Conservation (phyloP, 306 rosid species). For the Benincasa hispida region DNA sequence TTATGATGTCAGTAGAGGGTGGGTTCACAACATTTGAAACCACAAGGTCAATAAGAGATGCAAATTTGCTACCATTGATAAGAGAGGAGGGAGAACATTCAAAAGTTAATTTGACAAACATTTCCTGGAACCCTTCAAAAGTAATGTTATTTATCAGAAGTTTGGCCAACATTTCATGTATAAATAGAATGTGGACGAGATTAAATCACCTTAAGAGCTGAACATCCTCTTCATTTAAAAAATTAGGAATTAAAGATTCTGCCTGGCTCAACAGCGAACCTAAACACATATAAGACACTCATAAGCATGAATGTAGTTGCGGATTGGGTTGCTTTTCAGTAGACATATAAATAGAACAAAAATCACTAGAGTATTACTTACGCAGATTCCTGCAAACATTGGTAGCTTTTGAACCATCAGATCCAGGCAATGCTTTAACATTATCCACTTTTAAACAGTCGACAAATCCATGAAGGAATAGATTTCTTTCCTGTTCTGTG, state of each 20-base stretch:
- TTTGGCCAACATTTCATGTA: not conserved
- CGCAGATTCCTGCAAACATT: conserved; percentile 67
- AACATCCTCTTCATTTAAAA: conserved; percentile 72
- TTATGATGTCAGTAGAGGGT: too few species aligned
- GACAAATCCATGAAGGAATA: conserved; percentile 63
- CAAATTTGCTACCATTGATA: too few species aligned
- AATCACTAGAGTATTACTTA: conserved; percentile 24
- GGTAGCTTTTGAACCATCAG: conserved; percentile 49
- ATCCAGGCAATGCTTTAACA: conserved; percentile 47
- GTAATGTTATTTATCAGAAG: conserved; percentile 9
- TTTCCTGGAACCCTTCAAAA: conserved; percentile 7
- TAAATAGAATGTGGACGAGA: not conserved
- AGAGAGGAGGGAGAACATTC: not conserved
- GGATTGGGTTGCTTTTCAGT: conserved; percentile 1
- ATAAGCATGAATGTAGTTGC: conserved; percentile 16
- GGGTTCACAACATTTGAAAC: too few species aligned
- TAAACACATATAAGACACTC: conserved; percentile 34
- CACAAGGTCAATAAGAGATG: too few species aligned
- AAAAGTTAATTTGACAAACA: not conserved
- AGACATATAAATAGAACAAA: not conserved
- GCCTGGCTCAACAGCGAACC: conserved; percentile 89
- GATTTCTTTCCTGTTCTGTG: conserved; percentile 89
- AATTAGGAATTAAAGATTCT: conserved; percentile 81
- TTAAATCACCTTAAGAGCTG: conserved; percentile 65
- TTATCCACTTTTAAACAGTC: conserved; percentile 74